Evolutionary conservation across 139 green algal species (phyloP), one percentile per base, ranked within the genome.

Genomic region (Nannochloris sp.): DNA sequence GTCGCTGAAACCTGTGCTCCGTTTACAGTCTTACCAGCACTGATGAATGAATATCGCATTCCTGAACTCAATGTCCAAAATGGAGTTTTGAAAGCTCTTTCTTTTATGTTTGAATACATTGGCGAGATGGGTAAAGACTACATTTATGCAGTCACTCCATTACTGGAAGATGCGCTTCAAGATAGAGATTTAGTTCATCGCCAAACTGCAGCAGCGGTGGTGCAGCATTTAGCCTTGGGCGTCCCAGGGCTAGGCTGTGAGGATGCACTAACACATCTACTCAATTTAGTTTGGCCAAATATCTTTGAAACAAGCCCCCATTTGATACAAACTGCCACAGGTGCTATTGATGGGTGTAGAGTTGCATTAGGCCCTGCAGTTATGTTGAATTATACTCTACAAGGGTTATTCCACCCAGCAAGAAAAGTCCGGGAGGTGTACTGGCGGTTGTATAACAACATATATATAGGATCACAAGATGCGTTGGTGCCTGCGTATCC

Each of bases 41-140:
- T 99, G 4, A 97, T 99, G 88, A 98, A 98, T 75, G 94, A 98
- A 83, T 99, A 97, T 83, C 77, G 90, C 61, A 87, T 92, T 29
- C 92, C 92, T 1, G 90, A 98, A 84, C 73, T 97, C 14, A 99
- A 98, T 71, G 92, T 99, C 46, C 94, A 99, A 83, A 99, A 99
- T 61, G 94, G 94, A 54, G 93, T 97, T 67, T 84, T 97, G 55
- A 95, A 98, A 83, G 90, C 89, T n/a, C 87, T 99, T 59, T 91
- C 80, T 47, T 99, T 99, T 79, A 85, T 99, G 78, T 99, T 99
- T 68, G 94, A 99, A 81, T 99, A 99, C 87, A 97, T 99, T 35
- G 94, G 94, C n/a, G 94, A 99, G 81, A 96, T 97, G 90, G 94
- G 93, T 65, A 95, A 94, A 81, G 92, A 98, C 83, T 97, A 97